Evolutionary conservation across 106 monocot genomes (phyloP), one percentile per base, ranked within the genome.

Genomic region (Posidonia australis): DNA sequence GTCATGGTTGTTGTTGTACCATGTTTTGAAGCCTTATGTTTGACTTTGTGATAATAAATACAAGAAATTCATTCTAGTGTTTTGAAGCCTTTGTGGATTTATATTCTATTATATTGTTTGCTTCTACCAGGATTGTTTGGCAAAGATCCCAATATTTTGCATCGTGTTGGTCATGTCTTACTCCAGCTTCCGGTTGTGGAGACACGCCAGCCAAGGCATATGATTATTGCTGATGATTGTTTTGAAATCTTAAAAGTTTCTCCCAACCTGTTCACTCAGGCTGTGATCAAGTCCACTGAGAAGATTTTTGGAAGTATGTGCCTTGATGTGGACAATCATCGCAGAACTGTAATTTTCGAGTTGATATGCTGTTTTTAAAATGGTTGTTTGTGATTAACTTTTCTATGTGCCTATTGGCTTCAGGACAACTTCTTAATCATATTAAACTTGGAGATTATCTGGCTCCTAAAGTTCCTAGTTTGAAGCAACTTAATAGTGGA

Each of bases 231-330:
- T 42, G 98, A 99, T 72, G 98, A 99, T 64, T 88, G 82, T 71
- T 99, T 99, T 77, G 75, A 85, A 46, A 63, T 88, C 23, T 67
- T 62, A 54, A 87, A 79, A 63, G 54, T 79, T 46, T 74, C 77
- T 26, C 46, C 71, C 28, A 78, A 32, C 30, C 82, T 77, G 60
- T 49, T 83, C 28, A 88, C 69, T 53, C 77, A 88, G 71, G 81
- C 80, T 60, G 87, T 99, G 51, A 72, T 66, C 21, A 99, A 81
- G 75, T 83, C 91, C 44, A 70, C 77, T 12, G 98, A 91, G 69
- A 84, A 81, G 70, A 70, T 83, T n/a, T 88, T 81, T 81, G 98
- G 98, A 78, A 91, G 98, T 99, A 90, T 62, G 90, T 79, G 13
- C 16, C 9, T 66, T 52, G 45, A 45, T 53, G 10, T 30, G 51